These are phyloP conservation scores for Boechera stricta DNA, from an alignment of 345 rosid genomes.

Conservation along the genomic window DNA sequence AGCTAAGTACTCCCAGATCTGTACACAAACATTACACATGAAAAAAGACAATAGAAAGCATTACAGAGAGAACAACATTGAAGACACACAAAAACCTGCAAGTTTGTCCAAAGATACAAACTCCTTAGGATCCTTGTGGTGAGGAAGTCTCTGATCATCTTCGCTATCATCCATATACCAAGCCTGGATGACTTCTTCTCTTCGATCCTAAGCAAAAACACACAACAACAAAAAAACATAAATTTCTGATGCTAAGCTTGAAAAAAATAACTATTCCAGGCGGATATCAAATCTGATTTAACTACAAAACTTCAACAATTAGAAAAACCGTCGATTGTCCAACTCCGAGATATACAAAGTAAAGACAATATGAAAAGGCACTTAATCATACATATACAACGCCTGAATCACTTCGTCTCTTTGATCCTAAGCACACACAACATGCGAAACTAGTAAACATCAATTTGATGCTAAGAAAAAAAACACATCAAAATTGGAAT, in stretches of 20 bases:
- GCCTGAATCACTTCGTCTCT: conserved; percentile 81
- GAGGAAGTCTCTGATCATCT: conserved; percentile 90
- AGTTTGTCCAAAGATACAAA: conserved; percentile 78
- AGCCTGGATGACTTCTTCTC: too few species aligned
- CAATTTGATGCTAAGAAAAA: background rate
- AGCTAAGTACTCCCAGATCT: conserved; percentile 93
- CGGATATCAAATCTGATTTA: too few species aligned
- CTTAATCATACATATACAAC: conserved; percentile 77
- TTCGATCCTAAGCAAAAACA: too few species aligned
- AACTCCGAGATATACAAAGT: too few species aligned
- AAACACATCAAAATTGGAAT: too few species aligned
- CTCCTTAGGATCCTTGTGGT: conserved; percentile 83
- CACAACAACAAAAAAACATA: too few species aligned
- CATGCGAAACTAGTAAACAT: too few species aligned
- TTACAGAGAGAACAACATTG: background rate
- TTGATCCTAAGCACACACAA: conserved; percentile 13
- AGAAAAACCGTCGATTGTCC: too few species aligned
- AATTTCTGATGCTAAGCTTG: too few species aligned
- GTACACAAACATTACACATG: conserved; percentile 33
- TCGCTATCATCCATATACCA: conserved; percentile 38
- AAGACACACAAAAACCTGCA: conserved; percentile 53
- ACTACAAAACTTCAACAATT: too few species aligned
- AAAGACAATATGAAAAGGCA: too few species aligned
- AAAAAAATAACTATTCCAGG: too few species aligned
- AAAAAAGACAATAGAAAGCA: background rate